phyloP scores from a whole-genome alignment of 352 stramenopile genomes.

The Aphanomyces astaci region DNA sequence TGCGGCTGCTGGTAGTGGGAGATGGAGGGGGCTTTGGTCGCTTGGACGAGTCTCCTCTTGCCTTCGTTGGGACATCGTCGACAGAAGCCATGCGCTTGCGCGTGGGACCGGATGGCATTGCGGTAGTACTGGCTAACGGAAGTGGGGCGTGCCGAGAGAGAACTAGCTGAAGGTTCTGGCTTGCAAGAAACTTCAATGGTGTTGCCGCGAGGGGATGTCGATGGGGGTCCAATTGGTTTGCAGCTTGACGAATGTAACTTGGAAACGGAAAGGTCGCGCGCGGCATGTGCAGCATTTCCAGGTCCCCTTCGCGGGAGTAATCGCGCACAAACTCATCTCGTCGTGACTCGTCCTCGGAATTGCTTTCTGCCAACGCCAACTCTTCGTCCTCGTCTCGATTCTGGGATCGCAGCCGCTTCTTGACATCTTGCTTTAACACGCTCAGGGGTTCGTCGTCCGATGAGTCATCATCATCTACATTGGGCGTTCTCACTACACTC shows the following conservation, averaged over 20 bases:
- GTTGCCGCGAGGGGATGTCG: neutral
- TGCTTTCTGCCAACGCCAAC: conserved; percentile 5
- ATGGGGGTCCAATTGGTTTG: neutral
- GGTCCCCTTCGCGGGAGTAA: conserved; percentile 21
- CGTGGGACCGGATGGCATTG: neutral
- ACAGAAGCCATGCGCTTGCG: neutral
- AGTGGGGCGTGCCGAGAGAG: neutral
- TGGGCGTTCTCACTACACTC: neutral
- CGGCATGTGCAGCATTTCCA: conserved; percentile 18
- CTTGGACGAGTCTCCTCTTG: neutral
- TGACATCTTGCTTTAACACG: conserved; percentile 9
- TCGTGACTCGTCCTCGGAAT: conserved; percentile 13
- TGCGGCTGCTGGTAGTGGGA: neutral
- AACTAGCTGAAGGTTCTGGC: conserved; percentile 9
- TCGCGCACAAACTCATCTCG: conserved; percentile 11
- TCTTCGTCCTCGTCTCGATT: conserved; percentile 9
- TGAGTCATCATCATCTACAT: neutral
- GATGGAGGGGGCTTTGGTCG: neutral
- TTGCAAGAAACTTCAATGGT: neutral
- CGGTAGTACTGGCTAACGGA: neutral
- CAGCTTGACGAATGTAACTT: conserved; percentile 13
- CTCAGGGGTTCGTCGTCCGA: conserved; percentile 21
- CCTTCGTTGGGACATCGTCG: neutral
- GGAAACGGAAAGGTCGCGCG: conserved; percentile 11
- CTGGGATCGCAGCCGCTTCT: conserved; percentile 5